Base-by-base conservation (phyloP, 1,284 basidiomycete species). In the Puccinia triticina region DNA sequence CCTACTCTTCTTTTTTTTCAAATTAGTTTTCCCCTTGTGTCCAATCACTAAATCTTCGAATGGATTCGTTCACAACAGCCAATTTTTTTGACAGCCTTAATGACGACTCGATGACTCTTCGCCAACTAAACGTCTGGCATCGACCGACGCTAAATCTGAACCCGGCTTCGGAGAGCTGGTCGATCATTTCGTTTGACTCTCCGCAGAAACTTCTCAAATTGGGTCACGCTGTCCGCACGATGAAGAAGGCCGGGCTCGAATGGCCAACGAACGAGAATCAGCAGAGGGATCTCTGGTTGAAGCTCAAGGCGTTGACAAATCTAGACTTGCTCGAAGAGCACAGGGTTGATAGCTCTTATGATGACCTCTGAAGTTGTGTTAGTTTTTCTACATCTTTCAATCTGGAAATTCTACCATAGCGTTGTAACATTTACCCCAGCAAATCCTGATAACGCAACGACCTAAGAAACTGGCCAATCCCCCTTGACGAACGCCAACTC, bases 51-150 rank as follows among this genome's bases (percentile, higher is more conserved):
- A 82, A 82, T 67, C 32, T 82, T 12, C 69, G 80, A 55, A 69
- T 75, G 59, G 80, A 74, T 43, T 57, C 72, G 46, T 64, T 76
- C 18, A 64, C 66, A 23, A 53, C 69, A 29, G 46, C 29, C 21
- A 32, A 40, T 21, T 75, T 82, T 50, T 66, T 77, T 26, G 53
- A 77, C 1, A 23, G 43, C 21, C 34, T 75, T 26, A 69, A 46
- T 5, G 26, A 26, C 23, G 40, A 48, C 3, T 1, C n/a, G 16
- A 64, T 12, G 0, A 8, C n/a, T n/a, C 61, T 82, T 16, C 4
- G 46, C n/a, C n/a, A 73, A 11, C 61, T 82, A 26, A 82, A 82
- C 50, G 48, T 82, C 37, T 82, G 80, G 80, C 61, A 82, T 46
- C 57, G 64, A n/a, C 59, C 80, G 14, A 48, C 61, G 59, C 26